Percentiles rank a stretch among this genome's conserved stretches.
Evolutionary conservation across 805 yeast species (phyloP).

Genomic region (Danielia oregonensis): DNA sequence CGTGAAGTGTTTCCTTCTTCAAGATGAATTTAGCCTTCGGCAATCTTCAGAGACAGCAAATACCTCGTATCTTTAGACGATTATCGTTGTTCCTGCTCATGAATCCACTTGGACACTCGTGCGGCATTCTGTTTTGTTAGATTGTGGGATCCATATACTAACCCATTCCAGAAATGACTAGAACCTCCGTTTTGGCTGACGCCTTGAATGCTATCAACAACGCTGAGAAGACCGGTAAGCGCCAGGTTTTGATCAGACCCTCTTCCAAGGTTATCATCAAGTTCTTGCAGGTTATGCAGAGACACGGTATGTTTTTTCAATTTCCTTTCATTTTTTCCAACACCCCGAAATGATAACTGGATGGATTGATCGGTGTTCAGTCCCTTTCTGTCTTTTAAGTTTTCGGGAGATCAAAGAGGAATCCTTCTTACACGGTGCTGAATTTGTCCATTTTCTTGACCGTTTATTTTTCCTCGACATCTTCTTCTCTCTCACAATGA

Average conservation of each 20-base stretch:
- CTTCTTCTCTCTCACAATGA: conserved; percentile 2
- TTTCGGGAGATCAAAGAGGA: conserved; percentile 78
- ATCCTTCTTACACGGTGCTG: conserved; percentile 62
- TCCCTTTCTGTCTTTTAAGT: conserved; percentile 97
- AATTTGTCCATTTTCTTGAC: conserved; percentile 30
- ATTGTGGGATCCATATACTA: conserved; percentile 14
- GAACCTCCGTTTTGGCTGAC: conserved; percentile 35
- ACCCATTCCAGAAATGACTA: conserved; percentile 23
- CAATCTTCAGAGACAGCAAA: conserved; percentile 6
- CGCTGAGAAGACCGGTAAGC: conserved; percentile 36
- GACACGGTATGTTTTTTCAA: conserved; percentile 24
- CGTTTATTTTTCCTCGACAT: conserved; percentile 73
- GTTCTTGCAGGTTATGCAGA: conserved; percentile 30
- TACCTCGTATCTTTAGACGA: conserved; percentile 8
- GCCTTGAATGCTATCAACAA: conserved; percentile 35
- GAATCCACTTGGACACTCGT: conserved; percentile 22
- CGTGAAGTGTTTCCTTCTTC: background rate
- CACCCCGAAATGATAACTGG: conserved; percentile 97
- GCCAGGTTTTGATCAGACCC: conserved; percentile 35
- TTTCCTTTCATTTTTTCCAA: conserved; percentile 1
- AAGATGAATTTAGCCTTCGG: background rate
- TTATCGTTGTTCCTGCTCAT: conserved; percentile 13
- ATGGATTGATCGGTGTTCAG: conserved; percentile 82
- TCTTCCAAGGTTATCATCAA: conserved; percentile 32
- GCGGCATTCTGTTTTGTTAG: conserved; percentile 20